Evolutionary conservation across 2,329 filamentous ascomycete genomes (phyloP).

Genomic region (Seiridium unicorne): DNA sequence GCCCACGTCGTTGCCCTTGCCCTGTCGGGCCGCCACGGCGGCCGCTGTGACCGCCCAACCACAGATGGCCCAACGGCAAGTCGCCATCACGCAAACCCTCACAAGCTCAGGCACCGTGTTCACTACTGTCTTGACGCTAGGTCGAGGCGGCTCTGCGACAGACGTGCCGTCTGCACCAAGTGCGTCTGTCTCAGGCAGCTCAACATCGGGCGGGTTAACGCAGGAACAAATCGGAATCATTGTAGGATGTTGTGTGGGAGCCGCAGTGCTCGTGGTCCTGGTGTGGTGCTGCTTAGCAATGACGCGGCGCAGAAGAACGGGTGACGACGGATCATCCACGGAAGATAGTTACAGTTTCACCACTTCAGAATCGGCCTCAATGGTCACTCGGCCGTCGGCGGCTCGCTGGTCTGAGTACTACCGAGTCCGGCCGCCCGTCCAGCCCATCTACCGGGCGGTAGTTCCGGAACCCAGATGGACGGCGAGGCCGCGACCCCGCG

Average conservation of each 20-base stretch:
- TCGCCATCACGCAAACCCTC: slow-evolving; percentile 27
- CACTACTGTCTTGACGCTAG: slow-evolving; percentile 26
- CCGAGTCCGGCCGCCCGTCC: not conserved
- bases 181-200: not conserved
- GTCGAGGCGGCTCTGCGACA: slow-evolving; percentile 16
- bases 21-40: not conserved
- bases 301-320: slow-evolving; percentile 13
- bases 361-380: not conserved
- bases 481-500: not conserved
- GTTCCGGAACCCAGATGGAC: not conserved
- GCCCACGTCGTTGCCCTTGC: not conserved
- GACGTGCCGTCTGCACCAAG: not conserved
- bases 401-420: not conserved
- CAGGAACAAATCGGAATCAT: slow-evolving; percentile 23
- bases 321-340: slow-evolving; percentile 10
- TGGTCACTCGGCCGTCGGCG: not conserved
- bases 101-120: slow-evolving; percentile 22
- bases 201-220: slow-evolving; percentile 16
- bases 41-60: slow-evolving; percentile 9
- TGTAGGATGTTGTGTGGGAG: slow-evolving; percentile 22
- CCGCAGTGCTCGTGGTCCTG: slow-evolving; percentile 17
- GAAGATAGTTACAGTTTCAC: slow-evolving; percentile 3
- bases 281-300: slow-evolving; percentile 20
- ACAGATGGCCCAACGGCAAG: slow-evolving; percentile 15
- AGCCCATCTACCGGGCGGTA: not conserved